Conservation (phyloP, 2,329 filamentous ascomycete species). For the Colletotrichum tofieldiae region DNA sequence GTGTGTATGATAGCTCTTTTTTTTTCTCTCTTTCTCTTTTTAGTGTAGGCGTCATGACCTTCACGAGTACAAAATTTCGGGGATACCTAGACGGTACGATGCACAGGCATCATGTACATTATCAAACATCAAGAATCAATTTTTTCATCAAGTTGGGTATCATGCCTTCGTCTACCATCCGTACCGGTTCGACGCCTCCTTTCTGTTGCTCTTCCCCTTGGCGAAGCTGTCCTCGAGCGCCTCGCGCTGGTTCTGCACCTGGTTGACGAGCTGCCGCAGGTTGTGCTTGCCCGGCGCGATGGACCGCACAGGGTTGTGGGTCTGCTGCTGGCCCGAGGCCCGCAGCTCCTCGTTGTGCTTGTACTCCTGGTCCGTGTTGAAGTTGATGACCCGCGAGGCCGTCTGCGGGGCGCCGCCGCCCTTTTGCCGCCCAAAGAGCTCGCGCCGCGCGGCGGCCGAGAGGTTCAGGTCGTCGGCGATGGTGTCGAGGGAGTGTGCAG, state of each 20-base stretch:
- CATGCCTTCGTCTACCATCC: slow-evolving; percentile 73
- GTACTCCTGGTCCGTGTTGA: slow-evolving; percentile 93
- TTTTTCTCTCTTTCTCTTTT: slow-evolving; percentile 2
- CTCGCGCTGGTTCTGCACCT: slow-evolving; percentile 85
- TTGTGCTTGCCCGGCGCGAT: slow-evolving; percentile 93
- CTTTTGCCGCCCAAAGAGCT: slow-evolving; percentile 83
- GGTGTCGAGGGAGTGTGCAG: slow-evolving; percentile 73
- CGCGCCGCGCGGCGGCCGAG: slow-evolving; percentile 81
- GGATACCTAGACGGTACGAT: slow-evolving; percentile 24
- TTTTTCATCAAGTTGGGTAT: slow-evolving; percentile 33
- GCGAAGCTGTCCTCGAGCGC: slow-evolving; percentile 95
- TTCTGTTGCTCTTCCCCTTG: slow-evolving; percentile 82
- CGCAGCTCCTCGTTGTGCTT: slow-evolving; percentile 85
- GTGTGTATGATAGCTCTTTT: slow-evolving; percentile 34
- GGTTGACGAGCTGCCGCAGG: slow-evolving; percentile 88
- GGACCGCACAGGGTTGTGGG: slow-evolving; percentile 86
- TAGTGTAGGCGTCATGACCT: slow-evolving; percentile 13
- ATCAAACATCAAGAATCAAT: slow-evolving; percentile 16
- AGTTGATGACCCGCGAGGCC: slow-evolving; percentile 82
- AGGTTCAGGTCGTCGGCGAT: slow-evolving; percentile 87
- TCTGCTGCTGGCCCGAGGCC: slow-evolving; percentile 77
- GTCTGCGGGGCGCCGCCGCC: slow-evolving; percentile 59
- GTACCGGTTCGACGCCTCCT: slow-evolving; percentile 86
- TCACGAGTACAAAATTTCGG: slow-evolving; percentile 23
- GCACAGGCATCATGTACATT: slow-evolving; percentile 33